Evolutionary conservation across 345 rosid genomes (phyloP), one percentile per base, ranked within the genome.

Genomic region (Raphanus sativus): DNA sequence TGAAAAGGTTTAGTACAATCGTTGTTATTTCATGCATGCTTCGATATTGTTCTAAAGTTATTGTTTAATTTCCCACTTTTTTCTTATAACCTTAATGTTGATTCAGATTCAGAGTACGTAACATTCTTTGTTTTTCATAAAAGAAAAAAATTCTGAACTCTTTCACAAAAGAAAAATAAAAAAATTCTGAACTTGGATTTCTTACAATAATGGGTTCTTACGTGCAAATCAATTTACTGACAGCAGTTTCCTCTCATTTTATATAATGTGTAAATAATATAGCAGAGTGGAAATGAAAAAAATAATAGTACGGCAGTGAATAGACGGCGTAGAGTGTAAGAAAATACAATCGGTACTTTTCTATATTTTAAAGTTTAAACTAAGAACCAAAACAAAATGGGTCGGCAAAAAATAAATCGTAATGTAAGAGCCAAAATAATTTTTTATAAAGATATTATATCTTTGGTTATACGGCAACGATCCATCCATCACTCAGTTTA

Each of bases 291-390:
- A 34, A 70, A 48, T 13, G 54, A 48, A 12, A 13, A 13, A 21
- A 38, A 32, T 6, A 69, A 71, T 28, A 38, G 3, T 42, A 61
- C 65, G 62, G 76, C 50, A 63, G 55, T 63, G 63, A 64, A 73
- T 29, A 38, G 6, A 30, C 69, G 69, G 74, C 74, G 74, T 76
- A 61, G 63, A 74, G 79, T 76, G 69, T 69, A 76, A 76, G 79
- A 75, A 76, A 61, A 76, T 76, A 60, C 69, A 76, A 61, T 48
- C 40, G 63, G 73, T 76, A 33, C 55, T 8, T 33, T 33, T 62
- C 48, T 33, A 15, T 32, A 76, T 62, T 69, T 48, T 67, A 30
- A 75, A 76, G 50, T 69, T 48, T 67, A 30, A 75, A 67, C 62
- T 60, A 45, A 58, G 45, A 42, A 26, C 50, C 38, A 69, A 75